Evolutionary conservation across 352 stramenopile species (phyloP).

Genomic region (Phytopythium mirpurense): DNA sequence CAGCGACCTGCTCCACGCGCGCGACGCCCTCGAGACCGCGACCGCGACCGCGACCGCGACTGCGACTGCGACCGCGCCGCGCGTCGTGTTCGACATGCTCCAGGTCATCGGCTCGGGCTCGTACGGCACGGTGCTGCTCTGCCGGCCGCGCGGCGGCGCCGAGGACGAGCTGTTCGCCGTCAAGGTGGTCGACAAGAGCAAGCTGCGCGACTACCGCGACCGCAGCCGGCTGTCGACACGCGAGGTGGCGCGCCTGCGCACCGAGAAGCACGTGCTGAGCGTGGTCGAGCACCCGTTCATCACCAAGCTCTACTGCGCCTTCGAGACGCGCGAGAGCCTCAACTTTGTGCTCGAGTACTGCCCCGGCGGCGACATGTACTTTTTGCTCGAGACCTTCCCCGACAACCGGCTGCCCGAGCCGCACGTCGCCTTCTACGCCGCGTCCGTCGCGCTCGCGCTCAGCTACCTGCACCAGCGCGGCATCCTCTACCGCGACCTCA

Average conservation of each 20-base stretch:
- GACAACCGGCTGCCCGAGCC: conserved; percentile 92
- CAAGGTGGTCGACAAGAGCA: conserved; percentile 76
- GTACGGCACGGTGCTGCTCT: conserved; percentile 71
- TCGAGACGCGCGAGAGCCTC: conserved; percentile 87
- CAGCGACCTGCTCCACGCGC: not conserved
- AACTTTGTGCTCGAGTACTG: conserved; percentile 99
- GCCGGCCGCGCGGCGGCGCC: conserved; percentile 33
- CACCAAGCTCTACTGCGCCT: conserved; percentile 94
- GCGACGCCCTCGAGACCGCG: conserved; percentile 5
- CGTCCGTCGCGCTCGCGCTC: conserved; percentile 95
- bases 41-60: conserved; percentile 16
- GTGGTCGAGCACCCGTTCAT: conserved; percentile 97
- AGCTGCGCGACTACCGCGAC: conserved; percentile 30
- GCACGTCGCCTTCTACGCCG: conserved; percentile 94
- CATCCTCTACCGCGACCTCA: conserved; percentile 88
- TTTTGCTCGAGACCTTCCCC: conserved; percentile 85
- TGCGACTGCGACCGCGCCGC: too few relatives aligned
- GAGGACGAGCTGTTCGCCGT: conserved; percentile 50
- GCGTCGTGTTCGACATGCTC: conserved; percentile 65
- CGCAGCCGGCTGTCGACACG: conserved; percentile 17
- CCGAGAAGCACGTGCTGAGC: conserved; percentile 97
- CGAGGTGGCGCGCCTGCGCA: conserved; percentile 82
- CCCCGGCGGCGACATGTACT: conserved; percentile 95
- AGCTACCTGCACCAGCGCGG: conserved; percentile 76
- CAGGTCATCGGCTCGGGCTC: conserved; percentile 71